Percentiles rank a stretch among this genome's conserved stretches.
These are phyloP conservation scores for Buxus sempervirens DNA, from an alignment of 164 flowering plant species.

Conservation along the genomic window DNA sequence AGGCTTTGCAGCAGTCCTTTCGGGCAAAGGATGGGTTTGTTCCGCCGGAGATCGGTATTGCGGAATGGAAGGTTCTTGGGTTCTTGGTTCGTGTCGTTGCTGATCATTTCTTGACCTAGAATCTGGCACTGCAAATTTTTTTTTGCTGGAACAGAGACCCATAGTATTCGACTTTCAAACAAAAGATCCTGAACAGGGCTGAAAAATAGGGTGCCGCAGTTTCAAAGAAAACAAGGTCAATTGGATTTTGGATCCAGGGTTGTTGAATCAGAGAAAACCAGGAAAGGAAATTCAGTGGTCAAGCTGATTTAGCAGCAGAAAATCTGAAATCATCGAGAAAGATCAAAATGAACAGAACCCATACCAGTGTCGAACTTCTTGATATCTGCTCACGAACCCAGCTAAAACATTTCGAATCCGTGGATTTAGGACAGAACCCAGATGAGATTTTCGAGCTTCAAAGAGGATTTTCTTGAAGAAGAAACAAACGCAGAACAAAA, in stretches of 20 bases:
- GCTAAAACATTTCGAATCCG: neutral
- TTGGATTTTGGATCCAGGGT: no score
- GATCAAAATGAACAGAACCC: neutral
- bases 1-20: slow-evolving; percentile 13
- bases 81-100: slow-evolving; percentile 3
- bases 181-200: neutral
- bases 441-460: neutral
- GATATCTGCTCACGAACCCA: no score
- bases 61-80: slow-evolving; percentile 15
- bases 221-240: neutral
- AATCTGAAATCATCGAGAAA: no score
- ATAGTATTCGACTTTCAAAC: slow-evolving; percentile 1
- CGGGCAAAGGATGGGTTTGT: slow-evolving; percentile 19
- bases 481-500: neutral
- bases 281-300: neutral
- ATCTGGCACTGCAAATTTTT: slow-evolving; percentile 11
- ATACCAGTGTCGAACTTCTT: no score
- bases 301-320: neutral
- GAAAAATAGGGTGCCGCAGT: neutral
- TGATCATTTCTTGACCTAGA: neutral
- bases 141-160: slow-evolving; percentile 30
- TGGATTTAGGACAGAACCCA: neutral
- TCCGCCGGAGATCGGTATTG: slow-evolving; percentile 13
- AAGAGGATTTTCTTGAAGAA: neutral
- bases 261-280: neutral